Conservation (phyloP, 306 rosid genomes). For the Acacia crassicarpa region DNA sequence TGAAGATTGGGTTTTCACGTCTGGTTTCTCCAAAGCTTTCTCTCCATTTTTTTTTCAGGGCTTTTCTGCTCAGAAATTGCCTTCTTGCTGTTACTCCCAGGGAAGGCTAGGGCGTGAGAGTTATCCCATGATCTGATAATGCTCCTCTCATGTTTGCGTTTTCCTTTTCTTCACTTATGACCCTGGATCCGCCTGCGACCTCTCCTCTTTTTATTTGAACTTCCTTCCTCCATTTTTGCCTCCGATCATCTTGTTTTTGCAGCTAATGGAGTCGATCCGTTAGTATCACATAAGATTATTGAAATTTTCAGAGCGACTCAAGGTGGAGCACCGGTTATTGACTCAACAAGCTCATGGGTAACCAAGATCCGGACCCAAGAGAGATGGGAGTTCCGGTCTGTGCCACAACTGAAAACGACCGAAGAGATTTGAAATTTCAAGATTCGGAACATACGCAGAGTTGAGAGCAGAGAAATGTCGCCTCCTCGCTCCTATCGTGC, state of each 20-base stretch:
- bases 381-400: too few species aligned
- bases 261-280: constrained; percentile 49
- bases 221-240: constrained; percentile 5
- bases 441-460: too few species aligned
- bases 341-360: too few species aligned
- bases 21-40: constrained; percentile 21
- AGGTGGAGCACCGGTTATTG: neutral
- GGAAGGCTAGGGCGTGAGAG: constrained; percentile 54
- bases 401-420: too few species aligned
- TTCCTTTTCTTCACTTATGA: constrained; percentile 18
- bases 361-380: too few species aligned
- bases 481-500: too few species aligned
- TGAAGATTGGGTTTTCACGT: constrained; percentile 31
- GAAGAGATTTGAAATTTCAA: too few species aligned
- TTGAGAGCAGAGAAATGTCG: too few species aligned
- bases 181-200: constrained; percentile 40
- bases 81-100: constrained; percentile 19
- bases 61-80: constrained; percentile 28
- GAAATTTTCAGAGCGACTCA: constrained; percentile 31
- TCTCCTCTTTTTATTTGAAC: constrained; percentile 7
- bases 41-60: neutral
- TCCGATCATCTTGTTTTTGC: constrained; percentile 44
- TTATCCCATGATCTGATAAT: constrained; percentile 1
- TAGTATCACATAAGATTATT: constrained; percentile 32
- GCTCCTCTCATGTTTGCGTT: constrained; percentile 4